phyloP scores from a whole-genome alignment of 345 rosid species.

The Angophora floribunda region DNA sequence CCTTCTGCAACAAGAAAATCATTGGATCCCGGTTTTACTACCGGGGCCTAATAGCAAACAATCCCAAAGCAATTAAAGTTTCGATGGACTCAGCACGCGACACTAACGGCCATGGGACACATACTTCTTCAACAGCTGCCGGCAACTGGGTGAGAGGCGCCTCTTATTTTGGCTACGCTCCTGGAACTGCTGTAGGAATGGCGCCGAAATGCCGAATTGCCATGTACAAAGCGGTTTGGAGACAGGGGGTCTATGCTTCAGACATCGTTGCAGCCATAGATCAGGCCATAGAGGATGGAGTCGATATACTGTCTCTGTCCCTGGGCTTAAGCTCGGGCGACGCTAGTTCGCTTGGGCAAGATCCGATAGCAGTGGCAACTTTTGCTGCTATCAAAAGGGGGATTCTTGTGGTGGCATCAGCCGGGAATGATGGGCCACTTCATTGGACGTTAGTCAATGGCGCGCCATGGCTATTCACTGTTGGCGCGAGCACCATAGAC shows the following conservation, averaged over 20 bases:
- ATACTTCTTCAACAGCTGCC: constrained; percentile 37
- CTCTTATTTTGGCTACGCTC: constrained; percentile 34
- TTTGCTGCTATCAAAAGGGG: constrained; percentile 26
- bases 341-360: constrained; percentile 3
- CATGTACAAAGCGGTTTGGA: constrained; percentile 29
- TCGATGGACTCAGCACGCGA: constrained; percentile 18
- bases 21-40: constrained; percentile 29
- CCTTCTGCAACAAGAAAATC: constrained; percentile 33
- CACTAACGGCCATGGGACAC: constrained; percentile 35
- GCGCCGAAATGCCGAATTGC: constrained; percentile 33
- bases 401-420: constrained; percentile 31
- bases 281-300: constrained; percentile 37
- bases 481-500: constrained; percentile 25
- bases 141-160: constrained; percentile 23
- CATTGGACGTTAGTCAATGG: constrained; percentile 21
- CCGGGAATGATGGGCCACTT: constrained; percentile 31
- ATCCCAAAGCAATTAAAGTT: constrained; percentile 6
- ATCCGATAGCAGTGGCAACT: constrained; percentile 29
- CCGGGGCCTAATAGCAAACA: constrained; percentile 24
- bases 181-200: constrained; percentile 19
- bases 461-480: constrained; percentile 32
- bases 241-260: constrained; percentile 12
- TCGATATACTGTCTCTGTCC: constrained; percentile 32
- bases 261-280: constrained; percentile 45
- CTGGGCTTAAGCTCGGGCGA: background rate